These are phyloP conservation scores for Scedosporium dehoogii DNA, from an alignment of 2,329 filamentous ascomycete species.

Conservation along the genomic window DNA sequence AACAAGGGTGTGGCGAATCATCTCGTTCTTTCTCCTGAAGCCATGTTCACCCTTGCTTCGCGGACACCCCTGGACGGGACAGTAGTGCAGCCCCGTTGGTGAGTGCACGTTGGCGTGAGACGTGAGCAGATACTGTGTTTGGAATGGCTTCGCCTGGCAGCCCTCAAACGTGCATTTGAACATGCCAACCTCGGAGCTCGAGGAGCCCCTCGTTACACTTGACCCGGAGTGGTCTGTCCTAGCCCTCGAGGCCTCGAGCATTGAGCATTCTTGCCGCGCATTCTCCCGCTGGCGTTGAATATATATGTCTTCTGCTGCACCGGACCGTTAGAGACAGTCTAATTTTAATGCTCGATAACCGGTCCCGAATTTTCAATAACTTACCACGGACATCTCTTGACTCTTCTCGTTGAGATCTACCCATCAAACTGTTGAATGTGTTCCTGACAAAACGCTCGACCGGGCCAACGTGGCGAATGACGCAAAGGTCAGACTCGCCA, in stretches of 20 bases:
- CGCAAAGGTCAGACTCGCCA: too few species aligned
- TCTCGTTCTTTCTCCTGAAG: constrained; percentile 64
- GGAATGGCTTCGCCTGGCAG: constrained; percentile 64
- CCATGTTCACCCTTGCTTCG: constrained; percentile 55
- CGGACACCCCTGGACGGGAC: constrained; percentile 51
- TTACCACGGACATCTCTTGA: too few species aligned
- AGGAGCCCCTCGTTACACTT: constrained; percentile 23
- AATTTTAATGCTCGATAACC: too few species aligned
- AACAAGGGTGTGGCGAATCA: constrained; percentile 72
- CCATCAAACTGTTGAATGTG: too few species aligned
- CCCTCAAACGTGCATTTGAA: constrained; percentile 26
- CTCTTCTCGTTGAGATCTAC: too few species aligned
- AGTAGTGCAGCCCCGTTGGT: constrained; percentile 55
- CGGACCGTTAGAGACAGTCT: too few species aligned
- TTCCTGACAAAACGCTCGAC: too few species aligned
- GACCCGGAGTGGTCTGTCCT: constrained; percentile 32
- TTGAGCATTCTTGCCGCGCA: too few species aligned
- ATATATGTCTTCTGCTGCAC: too few species aligned
- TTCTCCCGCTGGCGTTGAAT: too few species aligned
- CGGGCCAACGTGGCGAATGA: too few species aligned
- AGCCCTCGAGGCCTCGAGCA: constrained; percentile 28
- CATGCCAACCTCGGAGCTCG: neutral
- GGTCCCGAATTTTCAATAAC: too few species aligned
- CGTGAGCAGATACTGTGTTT: constrained; percentile 68
- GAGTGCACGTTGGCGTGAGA: constrained; percentile 69